Conservation (phyloP, 345 rosid species). For the Odontarrhena argentea region DNA sequence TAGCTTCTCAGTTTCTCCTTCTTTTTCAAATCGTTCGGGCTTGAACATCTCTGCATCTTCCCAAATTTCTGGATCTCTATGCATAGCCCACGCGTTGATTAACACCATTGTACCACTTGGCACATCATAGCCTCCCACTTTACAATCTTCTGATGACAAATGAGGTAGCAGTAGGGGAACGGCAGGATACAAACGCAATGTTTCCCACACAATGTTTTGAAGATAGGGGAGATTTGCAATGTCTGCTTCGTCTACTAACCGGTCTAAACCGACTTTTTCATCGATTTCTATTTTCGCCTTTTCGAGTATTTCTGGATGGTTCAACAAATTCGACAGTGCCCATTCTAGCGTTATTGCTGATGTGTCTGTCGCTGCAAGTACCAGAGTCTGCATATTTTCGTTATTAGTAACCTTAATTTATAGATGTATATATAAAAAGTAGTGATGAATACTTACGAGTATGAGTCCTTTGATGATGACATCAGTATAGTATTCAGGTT, state of each 20-base stretch:
- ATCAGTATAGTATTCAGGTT: conserved; percentile 54
- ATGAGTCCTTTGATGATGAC: conserved; percentile 53
- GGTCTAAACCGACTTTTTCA: conserved; percentile 39
- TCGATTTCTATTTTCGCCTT: conserved; percentile 48
- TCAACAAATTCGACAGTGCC: conserved; percentile 52
- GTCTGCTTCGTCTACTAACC: conserved; percentile 50
- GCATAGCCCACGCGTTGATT: conserved; percentile 58
- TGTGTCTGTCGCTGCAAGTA: conserved; percentile 56
- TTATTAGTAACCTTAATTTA: neutral
- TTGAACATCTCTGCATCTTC: conserved; percentile 47
- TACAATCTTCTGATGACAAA: conserved; percentile 45
- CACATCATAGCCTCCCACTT: conserved; percentile 46
- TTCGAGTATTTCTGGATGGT: conserved; percentile 40
- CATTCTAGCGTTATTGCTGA: conserved; percentile 58
- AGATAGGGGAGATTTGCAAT: conserved; percentile 44
- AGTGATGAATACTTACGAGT: conserved; percentile 21
- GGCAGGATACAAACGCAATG: conserved; percentile 48
- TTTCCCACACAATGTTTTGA: conserved; percentile 46
- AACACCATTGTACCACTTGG: conserved; percentile 51
- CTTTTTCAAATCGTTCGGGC: conserved; percentile 52
- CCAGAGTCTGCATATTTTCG: conserved; percentile 32
- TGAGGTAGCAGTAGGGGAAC: conserved; percentile 57
- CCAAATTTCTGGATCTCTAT: conserved; percentile 53
- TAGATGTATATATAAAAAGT: neutral
- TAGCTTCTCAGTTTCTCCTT: conserved; percentile 28